phyloP scores from a whole-genome alignment of 116 monocot species.

The Trichopus zeylanicus region DNA sequence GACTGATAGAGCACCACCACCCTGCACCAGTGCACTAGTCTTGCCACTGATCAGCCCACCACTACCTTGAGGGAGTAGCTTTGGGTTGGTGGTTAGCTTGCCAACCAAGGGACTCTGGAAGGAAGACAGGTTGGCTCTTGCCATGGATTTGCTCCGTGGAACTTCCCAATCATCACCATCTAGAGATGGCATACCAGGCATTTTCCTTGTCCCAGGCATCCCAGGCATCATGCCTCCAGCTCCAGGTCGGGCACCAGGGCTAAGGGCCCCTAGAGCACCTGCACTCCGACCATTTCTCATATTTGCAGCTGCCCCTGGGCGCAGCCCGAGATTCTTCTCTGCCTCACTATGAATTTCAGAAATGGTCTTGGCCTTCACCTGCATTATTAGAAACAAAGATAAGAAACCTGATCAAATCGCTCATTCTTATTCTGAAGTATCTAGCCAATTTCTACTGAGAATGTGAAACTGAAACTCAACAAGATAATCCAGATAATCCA shows the following conservation, averaged over 20 bases:
- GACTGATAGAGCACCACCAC: constrained; percentile 11
- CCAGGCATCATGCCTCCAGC: constrained; percentile 90
- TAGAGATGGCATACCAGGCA: constrained; percentile 77
- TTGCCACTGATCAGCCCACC: constrained; percentile 43
- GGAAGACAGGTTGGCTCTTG: constrained; percentile 23
- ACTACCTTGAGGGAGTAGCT: constrained; percentile 56
- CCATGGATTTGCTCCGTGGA: constrained; percentile 53
- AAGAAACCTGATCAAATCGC: no score
- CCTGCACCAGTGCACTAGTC: constrained; percentile 58
- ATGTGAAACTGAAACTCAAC: no score
- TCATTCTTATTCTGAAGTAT: no score
- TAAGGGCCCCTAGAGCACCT: constrained; percentile 18
- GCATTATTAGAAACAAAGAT: constrained; percentile 7
- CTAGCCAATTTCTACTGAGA: no score
- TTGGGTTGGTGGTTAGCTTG: constrained; percentile 37
- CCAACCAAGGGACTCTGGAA: constrained; percentile 5
- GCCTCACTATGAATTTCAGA: constrained; percentile 90
- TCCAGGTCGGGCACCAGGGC: constrained; percentile 42
- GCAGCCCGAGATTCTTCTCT: constrained; percentile 86
- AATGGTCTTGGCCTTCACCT: constrained; percentile 94
- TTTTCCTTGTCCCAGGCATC: constrained; percentile 66
- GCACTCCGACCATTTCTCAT: constrained; percentile 68
- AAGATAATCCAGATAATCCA: no score
- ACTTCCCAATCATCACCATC: constrained; percentile 86
- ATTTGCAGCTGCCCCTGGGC: constrained; percentile 71